Percentiles rank a stretch among this genome's conserved stretches.
phyloP scores from a whole-genome alignment of 192 early-diverging fungal genomes.

The Podila horticola region DNA sequence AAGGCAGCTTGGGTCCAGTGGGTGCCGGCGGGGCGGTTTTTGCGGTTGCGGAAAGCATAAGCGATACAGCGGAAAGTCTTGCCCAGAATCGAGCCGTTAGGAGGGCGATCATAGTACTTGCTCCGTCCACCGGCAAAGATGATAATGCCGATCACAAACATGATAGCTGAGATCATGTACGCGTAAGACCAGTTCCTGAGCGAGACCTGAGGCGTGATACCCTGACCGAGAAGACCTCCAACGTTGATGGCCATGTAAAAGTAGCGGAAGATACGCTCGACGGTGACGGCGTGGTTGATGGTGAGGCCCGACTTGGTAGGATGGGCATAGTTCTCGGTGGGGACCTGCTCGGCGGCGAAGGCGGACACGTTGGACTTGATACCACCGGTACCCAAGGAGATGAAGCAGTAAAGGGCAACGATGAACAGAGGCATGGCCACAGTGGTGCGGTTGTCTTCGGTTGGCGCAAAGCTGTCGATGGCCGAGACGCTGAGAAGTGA shows the following conservation, averaged over 20 bases:
- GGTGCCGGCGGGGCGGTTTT: constrained; percentile 70
- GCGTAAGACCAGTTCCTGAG: constrained; percentile 67
- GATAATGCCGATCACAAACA: constrained; percentile 64
- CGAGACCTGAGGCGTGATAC: constrained; percentile 64
- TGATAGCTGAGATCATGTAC: constrained; percentile 63
- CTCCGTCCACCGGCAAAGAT: constrained; percentile 62
- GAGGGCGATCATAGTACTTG: constrained; percentile 61
- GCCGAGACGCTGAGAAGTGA: constrained; percentile 71
- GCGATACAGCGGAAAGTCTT: not conserved
- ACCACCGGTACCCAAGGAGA: constrained; percentile 81
- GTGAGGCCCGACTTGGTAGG: constrained; percentile 68
- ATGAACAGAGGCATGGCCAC: constrained; percentile 73
- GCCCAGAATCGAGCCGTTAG: constrained; percentile 67
- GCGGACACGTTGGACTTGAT: constrained; percentile 85
- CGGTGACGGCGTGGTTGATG: constrained; percentile 73
- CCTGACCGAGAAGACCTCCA: constrained; percentile 70
- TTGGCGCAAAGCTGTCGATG: constrained; percentile 58
- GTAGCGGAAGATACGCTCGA: constrained; percentile 85
- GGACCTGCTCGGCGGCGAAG: constrained; percentile 80
- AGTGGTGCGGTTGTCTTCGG: constrained; percentile 13
- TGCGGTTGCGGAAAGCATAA: not conserved
- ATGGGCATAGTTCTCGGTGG: constrained; percentile 67
- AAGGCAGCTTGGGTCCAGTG: constrained; percentile 55
- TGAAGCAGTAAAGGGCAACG: constrained; percentile 71
- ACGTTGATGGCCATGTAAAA: constrained; percentile 85